These are phyloP conservation scores for Ogataea kodamae DNA, from an alignment of 805 yeast species.

Conservation along the genomic window DNA sequence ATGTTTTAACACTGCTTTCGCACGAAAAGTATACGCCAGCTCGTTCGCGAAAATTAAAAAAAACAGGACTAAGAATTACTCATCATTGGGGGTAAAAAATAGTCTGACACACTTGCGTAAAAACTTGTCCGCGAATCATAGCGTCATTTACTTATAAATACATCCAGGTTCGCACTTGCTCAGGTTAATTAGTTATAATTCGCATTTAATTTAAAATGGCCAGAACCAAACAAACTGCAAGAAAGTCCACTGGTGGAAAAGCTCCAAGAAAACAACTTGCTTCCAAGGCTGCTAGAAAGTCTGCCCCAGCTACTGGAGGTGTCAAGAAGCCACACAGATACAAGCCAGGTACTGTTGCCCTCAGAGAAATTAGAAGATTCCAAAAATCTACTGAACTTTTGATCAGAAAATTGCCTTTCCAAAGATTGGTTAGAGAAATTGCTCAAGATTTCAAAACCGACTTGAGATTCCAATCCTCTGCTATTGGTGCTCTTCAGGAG, in stretches of 20 bases:
- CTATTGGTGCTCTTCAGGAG: constrained; percentile 97
- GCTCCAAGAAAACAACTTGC: constrained; percentile 94
- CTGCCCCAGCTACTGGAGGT: constrained; percentile 91
- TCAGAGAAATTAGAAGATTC: constrained; percentile 96
- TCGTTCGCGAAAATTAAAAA: constrained; percentile 12
- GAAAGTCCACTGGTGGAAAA: constrained; percentile 94
- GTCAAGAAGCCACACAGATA: constrained; percentile 94
- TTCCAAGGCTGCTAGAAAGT: constrained; percentile 89
- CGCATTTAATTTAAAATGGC: constrained; percentile 52
- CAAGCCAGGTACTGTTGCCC: constrained; percentile 96
- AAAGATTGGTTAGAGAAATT: constrained; percentile 92
- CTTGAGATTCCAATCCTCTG: constrained; percentile 95
- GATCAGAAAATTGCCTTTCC: constrained; percentile 96
- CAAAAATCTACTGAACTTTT: constrained; percentile 93
- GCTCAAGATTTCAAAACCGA: constrained; percentile 93
- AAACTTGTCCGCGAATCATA: constrained; percentile 8
- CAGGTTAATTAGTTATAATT: constrained; percentile 5
- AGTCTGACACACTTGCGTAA: constrained; percentile 4
- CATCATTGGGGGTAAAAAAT: constrained; percentile 10
- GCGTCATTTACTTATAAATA: constrained; percentile 10
- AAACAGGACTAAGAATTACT: constrained; percentile 12
- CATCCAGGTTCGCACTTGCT: constrained; percentile 7
- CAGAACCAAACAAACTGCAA: constrained; percentile 91
- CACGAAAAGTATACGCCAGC: constrained; percentile 12
- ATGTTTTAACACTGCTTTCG: constrained; percentile 3